Conservation (phyloP, 73 alveolate species). For the Paramecium octaurelia region DNA sequence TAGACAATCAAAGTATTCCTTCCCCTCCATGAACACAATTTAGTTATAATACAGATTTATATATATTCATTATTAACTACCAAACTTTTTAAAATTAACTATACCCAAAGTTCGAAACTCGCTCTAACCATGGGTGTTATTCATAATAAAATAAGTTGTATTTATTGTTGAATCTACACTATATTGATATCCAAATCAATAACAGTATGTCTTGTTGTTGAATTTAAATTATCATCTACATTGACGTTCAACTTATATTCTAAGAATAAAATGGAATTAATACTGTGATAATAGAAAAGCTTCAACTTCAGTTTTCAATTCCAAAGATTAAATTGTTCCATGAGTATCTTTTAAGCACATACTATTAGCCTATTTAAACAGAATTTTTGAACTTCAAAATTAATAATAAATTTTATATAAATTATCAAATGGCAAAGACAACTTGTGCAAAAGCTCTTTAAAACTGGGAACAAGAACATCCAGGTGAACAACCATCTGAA, state of each 20-base stretch:
- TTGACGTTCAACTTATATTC: background rate
- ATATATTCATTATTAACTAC: background rate
- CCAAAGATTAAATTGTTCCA: background rate
- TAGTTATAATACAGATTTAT: background rate
- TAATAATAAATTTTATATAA: background rate
- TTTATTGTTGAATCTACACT: background rate
- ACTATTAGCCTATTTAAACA: background rate
- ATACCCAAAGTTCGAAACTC: background rate
- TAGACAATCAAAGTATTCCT: background rate
- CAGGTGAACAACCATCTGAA: slow-evolving; percentile 82
- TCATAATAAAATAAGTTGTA: background rate
- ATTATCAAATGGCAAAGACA: slow-evolving; percentile 62
- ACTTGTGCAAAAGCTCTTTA: slow-evolving; percentile 90
- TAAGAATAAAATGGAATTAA: background rate
- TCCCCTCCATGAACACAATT: background rate
- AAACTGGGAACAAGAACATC: slow-evolving; percentile 81
- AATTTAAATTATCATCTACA: too few relatives aligned
- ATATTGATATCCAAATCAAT: background rate
- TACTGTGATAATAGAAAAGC: background rate
- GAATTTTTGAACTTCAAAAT: background rate
- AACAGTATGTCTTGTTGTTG: background rate
- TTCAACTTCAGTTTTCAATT: background rate
- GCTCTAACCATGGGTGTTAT: background rate
- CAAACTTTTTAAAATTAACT: background rate
- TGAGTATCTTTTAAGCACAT: background rate